Evolutionary conservation across 2,329 filamentous ascomycete genomes (phyloP).

Genomic region (Fusarium redolens): DNA sequence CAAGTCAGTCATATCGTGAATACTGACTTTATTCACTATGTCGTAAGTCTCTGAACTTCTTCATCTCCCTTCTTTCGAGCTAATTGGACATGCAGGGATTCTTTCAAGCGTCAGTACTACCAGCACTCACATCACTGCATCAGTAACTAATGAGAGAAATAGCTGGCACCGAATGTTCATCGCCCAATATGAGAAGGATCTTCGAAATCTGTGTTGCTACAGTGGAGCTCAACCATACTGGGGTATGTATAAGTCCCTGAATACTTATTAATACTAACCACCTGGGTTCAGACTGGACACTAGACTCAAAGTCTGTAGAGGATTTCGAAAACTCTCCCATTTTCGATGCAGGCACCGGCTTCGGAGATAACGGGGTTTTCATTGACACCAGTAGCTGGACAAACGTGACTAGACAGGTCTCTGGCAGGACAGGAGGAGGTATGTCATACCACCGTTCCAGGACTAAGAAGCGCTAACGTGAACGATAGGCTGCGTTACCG

Average conservation of each 20-base stretch:
- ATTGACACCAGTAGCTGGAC: neutral
- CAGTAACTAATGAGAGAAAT: neutral
- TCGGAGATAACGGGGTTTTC: fast-evolving
- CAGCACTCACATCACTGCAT: neutral
- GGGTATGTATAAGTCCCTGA: neutral
- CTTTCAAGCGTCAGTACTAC: neutral
- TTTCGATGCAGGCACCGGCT: fast-evolving
- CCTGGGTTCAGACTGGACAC: neutral
- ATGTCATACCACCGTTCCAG: fast-evolving
- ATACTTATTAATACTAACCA: neutral
- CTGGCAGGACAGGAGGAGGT: neutral
- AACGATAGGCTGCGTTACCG: fast-evolving
- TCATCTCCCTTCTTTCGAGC: neutral
- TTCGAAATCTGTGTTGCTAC: neutral
- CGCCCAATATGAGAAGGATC: neutral
- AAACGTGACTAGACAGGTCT: fast-evolving
- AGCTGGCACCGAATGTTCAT: neutral
- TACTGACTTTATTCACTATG: neutral
- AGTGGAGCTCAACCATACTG: neutral
- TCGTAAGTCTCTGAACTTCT: neutral
- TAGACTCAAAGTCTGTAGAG: fast-evolving
- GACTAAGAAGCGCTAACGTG: fast-evolving
- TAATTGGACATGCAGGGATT: neutral
- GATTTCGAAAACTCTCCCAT: neutral
- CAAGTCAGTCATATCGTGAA: neutral